Percentiles rank a stretch among this genome's conserved stretches.
Evolutionary conservation across 768 basidiomycete genomes (phyloP).

Genomic region (Lactarius vividus): DNA sequence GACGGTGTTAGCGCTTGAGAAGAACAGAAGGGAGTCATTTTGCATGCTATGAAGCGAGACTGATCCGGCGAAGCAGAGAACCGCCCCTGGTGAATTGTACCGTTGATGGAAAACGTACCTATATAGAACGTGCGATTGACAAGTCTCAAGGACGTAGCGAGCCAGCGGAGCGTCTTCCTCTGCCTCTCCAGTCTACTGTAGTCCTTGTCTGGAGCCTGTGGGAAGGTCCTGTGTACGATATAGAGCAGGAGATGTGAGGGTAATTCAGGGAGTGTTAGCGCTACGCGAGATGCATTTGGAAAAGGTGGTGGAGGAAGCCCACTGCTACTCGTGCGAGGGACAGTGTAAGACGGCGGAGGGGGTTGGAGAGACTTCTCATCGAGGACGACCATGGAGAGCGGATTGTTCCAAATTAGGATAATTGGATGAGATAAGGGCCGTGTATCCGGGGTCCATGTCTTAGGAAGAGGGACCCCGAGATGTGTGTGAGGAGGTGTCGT

Average conservation of each 20-base stretch:
- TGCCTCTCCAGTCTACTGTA: conserved; percentile 47
- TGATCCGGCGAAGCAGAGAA: neutral
- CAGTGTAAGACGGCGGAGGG: conserved; percentile 19
- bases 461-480: conserved; percentile 18
- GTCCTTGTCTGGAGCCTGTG: conserved; percentile 43
- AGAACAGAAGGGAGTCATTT: neutral
- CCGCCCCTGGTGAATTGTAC: neutral
- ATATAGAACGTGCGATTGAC: conserved; percentile 67
- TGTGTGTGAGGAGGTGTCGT: neutral
- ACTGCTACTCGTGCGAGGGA: neutral
- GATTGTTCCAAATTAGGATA: neutral
- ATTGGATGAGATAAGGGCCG: neutral
- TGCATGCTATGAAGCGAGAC: too few relatives aligned
- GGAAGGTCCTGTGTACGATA: conserved; percentile 65
- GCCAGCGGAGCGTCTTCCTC: conserved; percentile 70
- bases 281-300: neutral
- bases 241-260: conserved; percentile 67
- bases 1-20: neutral
- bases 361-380: conserved; percentile 13
- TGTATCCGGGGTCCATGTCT: conserved; percentile 5
- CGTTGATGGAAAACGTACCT: conserved; percentile 39
- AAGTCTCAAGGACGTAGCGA: conserved; percentile 57
- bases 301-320: conserved; percentile 17
- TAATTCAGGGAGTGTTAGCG: conserved; percentile 37
- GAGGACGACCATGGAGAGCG: conserved; percentile 40